Evolutionary conservation across 257 asterid genomes (phyloP).

Genomic region (Solanum sitiens): DNA sequence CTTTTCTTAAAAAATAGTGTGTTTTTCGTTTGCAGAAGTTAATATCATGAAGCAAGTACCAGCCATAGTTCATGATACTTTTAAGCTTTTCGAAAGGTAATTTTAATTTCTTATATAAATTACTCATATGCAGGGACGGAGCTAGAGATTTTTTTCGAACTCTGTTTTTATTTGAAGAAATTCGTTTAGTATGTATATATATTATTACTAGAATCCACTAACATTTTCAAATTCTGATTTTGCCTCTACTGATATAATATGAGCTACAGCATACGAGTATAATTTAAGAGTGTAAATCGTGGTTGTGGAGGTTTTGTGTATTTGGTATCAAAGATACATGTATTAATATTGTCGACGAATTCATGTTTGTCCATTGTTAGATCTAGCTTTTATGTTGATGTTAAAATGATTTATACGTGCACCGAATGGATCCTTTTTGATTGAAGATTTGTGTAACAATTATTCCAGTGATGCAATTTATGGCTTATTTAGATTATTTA

Average conservation of each 20-base stretch:
- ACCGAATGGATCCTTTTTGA: neutral
- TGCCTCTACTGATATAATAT: neutral
- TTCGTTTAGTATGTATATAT: neutral
- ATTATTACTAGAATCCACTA: neutral
- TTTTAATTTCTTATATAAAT: neutral
- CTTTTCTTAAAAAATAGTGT: neutral
- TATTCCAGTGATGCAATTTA: neutral
- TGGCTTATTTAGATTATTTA: neutral
- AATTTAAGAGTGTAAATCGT: neutral
- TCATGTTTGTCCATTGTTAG: neutral
- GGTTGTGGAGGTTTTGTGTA: neutral
- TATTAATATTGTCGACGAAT: neutral
- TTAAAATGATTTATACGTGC: neutral
- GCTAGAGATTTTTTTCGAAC: neutral
- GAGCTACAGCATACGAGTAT: neutral
- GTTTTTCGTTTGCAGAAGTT: constrained; percentile 28
- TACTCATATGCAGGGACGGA: neutral
- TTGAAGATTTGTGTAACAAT: neutral
- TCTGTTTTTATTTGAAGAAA: neutral
- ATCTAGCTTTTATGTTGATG: neutral
- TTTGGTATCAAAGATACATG: neutral
- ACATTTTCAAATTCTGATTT: neutral
- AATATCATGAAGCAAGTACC: constrained; percentile 82
- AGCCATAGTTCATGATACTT: constrained; percentile 72
- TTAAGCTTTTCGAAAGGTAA: constrained; percentile 85